phyloP scores from a whole-genome alignment of 306 rosid species.

The Glycine latifolia region DNA sequence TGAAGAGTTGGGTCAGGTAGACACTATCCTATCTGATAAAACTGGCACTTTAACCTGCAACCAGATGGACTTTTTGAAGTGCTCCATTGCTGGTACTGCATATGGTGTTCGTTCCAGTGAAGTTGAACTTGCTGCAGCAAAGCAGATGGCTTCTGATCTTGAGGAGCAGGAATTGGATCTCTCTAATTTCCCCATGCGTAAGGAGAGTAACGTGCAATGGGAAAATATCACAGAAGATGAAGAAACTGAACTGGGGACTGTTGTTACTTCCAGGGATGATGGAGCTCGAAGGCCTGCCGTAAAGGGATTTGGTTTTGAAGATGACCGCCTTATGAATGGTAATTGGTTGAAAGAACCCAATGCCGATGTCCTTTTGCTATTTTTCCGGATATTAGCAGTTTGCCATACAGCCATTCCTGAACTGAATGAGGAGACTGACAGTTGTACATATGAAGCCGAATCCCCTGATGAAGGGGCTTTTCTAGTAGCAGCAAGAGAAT shows the following conservation, averaged over 20 bases:
- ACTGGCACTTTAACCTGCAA: conserved; percentile 99
- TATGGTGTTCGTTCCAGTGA: conserved; percentile 88
- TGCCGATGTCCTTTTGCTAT: conserved; percentile 61
- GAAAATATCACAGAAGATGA: neutral
- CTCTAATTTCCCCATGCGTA: conserved; percentile 58
- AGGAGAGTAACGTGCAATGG: conserved; percentile 45
- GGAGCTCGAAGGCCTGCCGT: conserved; percentile 63
- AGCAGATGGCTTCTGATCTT: conserved; percentile 81
- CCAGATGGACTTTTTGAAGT: conserved; percentile 98
- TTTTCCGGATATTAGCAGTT: conserved; percentile 85
- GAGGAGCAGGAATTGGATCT: conserved; percentile 69
- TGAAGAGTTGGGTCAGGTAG: conserved; percentile 99
- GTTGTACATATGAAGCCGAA: conserved; percentile 87
- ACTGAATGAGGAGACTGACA: conserved; percentile 75
- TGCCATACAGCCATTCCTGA: conserved; percentile 99
- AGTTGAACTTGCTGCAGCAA: conserved; percentile 95
- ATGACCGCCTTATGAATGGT: conserved; percentile 76
- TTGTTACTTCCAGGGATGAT: conserved; percentile 60
- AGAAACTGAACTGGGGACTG: conserved; percentile 68
- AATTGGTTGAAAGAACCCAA: conserved; percentile 86
- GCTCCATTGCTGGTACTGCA: conserved; percentile 90
- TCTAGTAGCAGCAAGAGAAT: conserved; percentile 94
- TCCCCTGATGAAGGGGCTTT: conserved; percentile 99
- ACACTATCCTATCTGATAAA: conserved; percentile 98
- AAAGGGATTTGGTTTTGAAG: conserved; percentile 92